phyloP scores from a whole-genome alignment of 805 yeast species.

The Yamadazyma sp. region DNA sequence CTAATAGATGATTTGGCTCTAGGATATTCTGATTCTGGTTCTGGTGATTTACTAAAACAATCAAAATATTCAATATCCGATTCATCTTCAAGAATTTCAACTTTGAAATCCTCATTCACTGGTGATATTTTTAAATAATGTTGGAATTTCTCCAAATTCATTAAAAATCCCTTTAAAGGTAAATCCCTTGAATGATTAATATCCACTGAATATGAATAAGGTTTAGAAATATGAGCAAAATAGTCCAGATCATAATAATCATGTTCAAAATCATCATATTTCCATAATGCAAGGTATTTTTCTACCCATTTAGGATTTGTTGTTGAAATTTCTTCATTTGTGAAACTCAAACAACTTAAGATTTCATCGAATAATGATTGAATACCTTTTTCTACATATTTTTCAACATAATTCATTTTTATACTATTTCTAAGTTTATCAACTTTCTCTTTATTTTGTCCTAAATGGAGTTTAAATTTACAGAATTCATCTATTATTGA shows the following conservation, averaged over 20 bases:
- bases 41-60: too few species aligned
- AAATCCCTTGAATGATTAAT: too few species aligned
- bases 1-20: too few species aligned
- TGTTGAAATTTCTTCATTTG: not conserved
- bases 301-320: constrained; percentile 14
- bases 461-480: not conserved
- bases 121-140: not conserved
- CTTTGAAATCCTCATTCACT: not conserved
- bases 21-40: too few species aligned
- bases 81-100: not conserved
- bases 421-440: not conserved
- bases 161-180: constrained; percentile 4
- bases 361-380: not conserved
- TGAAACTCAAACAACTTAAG: not conserved
- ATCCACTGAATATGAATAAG: too few species aligned
- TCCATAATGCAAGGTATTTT: constrained; percentile 18
- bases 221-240: constrained; percentile 11
- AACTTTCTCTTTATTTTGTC: not conserved
- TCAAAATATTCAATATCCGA: not conserved
- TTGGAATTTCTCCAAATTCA: constrained; percentile 20
- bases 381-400: not conserved
- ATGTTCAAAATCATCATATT: constrained; percentile 16
- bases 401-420: not conserved
- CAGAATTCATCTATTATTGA: not conserved
- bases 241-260: constrained; percentile 16